Conservation (phyloP, 257 asterid species). For the Catharanthus roseus region DNA sequence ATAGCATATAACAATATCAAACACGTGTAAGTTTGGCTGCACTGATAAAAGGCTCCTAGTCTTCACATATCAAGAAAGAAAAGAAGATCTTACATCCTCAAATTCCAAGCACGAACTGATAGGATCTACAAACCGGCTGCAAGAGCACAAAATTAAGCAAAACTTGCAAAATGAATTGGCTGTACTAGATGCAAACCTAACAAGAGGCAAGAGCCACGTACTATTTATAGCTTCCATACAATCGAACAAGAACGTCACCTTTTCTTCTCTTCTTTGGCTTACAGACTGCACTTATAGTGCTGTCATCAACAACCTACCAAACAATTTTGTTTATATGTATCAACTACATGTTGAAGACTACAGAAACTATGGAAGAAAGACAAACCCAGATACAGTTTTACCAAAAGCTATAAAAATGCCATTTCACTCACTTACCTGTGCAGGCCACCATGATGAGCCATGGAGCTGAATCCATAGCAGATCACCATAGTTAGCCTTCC, state of each 20-base stretch:
- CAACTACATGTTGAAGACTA: background rate
- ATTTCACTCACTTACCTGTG: conserved; percentile 13
- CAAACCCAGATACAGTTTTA: background rate
- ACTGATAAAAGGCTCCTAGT: background rate
- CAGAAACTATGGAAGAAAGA: background rate
- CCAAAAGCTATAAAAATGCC: conserved; percentile 1
- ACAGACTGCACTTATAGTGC: conserved; percentile 7
- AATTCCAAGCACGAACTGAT: conserved; percentile 1
- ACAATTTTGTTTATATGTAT: background rate
- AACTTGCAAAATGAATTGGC: background rate
- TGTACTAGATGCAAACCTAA: background rate
- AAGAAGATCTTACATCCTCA: background rate
- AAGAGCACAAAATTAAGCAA: background rate
- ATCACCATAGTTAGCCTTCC: conserved; percentile 13
- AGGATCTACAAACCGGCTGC: conserved; percentile 7
- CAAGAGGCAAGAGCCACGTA: conserved; percentile 6
- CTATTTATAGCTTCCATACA: conserved; percentile 18
- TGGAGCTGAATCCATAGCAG: conserved; percentile 20
- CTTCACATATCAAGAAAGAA: background rate
- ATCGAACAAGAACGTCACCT: conserved; percentile 19
- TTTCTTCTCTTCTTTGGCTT: background rate
- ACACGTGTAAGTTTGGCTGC: background rate
- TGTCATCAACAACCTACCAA: conserved; percentile 16
- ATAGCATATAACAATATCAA: background rate
- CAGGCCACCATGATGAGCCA: conserved; percentile 23